Evolutionary conservation across 73 alveolate genomes (phyloP).

Genomic region (Tetrahymena thermophila): DNA sequence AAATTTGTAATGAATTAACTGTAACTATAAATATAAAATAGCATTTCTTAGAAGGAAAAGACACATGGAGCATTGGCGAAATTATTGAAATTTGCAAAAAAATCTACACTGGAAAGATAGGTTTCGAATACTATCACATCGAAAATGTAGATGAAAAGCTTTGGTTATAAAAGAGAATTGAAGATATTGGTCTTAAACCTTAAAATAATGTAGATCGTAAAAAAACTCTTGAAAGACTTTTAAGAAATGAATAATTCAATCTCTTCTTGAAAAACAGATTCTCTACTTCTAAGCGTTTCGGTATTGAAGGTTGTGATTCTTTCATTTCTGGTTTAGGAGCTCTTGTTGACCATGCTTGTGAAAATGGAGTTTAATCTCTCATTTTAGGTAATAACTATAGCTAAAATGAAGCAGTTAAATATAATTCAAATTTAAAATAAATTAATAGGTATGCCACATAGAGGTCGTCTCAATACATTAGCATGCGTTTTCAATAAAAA

Average conservation of each 20-base stretch:
- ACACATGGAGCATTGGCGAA: conserved; percentile 59
- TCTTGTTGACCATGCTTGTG: conserved; percentile 46
- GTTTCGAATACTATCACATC: conserved; percentile 70
- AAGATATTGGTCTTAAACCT: conserved; percentile 37
- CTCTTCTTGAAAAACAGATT: conserved; percentile 69
- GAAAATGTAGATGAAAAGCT: conserved; percentile 53
- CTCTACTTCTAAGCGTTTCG: conserved; percentile 89
- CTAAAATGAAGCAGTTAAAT: conserved; percentile 47
- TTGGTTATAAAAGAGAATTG: conserved; percentile 61
- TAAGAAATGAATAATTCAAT: conserved; percentile 64
- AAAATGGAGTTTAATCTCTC: conserved; percentile 48
- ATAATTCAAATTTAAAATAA: neutral
- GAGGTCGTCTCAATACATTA: conserved; percentile 93
- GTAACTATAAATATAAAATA: neutral
- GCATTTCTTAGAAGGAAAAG: conserved; percentile 27
- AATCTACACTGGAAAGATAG: conserved; percentile 61
- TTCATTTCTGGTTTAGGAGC: conserved; percentile 78
- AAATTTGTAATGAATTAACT: neutral
- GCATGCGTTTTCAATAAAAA: conserved; percentile 79
- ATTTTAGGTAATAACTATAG: conserved; percentile 38
- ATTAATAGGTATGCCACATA: conserved; percentile 92
- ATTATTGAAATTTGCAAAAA: conserved; percentile 47
- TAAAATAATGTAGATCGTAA: conserved; percentile 27
- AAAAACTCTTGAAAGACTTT: conserved; percentile 51
- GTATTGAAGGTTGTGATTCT: conserved; percentile 84